Evolutionary conservation across 2,329 filamentous ascomycete genomes (phyloP), one percentile per base, ranked within the genome.

Genomic region (Penicillium hordei): DNA sequence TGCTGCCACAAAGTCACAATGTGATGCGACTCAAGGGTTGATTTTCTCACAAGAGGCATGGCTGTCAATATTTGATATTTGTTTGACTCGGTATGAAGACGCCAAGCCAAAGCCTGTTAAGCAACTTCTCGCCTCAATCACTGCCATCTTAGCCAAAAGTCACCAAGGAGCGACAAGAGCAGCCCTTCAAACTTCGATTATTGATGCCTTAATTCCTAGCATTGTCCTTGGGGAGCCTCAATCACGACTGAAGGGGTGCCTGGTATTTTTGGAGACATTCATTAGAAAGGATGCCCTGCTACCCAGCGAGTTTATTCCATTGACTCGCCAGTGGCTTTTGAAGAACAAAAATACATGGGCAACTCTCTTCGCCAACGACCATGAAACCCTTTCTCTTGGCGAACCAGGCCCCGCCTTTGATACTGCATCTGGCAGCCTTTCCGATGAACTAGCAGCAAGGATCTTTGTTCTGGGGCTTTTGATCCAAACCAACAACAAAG

Each of bases 91-190:
- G 33, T 79, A 75, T 61, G 75, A 77, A 57, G 74, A 76, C 60
- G 69, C 72, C 8, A 78, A 76, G 50, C 71, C 75, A 23, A 80
- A 78, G 64, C 73, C 77, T 23, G 71, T 80, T 66, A 76, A 76
- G 61, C 76, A 79, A 57, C 69, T 81, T 2, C 59, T 81, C 48
- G 66, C 70, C 51, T 75, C 75, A n/a, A 56, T 80, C 55, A 68
- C 68, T 38, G 72, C 65, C 21, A 70, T 75, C 12, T 57, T 76
- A 46, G 68, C 60, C 13, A 72, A 70, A 29, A 65, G 68, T 43
- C 64, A 67, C 12, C 42, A 68, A 31, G 68, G 69, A 23, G 33
- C 66, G 13, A 58, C 61, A 19, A 58, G 48, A 33, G 4, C 25
- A 8, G 58, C 55, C 1, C 68, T 76, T 23, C 61, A 66, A 31